These are phyloP conservation scores for Canariomyces notabilis DNA, from an alignment of 2,329 filamentous ascomycete species.

Conservation along the genomic window DNA sequence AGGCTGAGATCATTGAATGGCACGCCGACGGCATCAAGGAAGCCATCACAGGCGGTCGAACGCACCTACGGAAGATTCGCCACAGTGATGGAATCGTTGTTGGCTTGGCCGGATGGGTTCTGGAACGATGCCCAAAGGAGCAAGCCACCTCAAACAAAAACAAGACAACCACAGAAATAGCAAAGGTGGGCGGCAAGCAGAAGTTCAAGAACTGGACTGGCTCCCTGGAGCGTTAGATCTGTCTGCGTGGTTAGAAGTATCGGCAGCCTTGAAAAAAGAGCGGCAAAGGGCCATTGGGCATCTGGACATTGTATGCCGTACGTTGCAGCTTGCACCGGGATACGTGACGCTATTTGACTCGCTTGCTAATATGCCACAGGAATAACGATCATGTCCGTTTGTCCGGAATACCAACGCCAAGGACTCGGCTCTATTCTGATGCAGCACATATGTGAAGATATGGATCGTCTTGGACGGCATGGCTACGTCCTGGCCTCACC, in stretches of 20 bases:
- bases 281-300: slow-evolving; percentile 8
- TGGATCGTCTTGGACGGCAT: slow-evolving; percentile 8
- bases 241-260: slow-evolving; percentile 7
- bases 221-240: slow-evolving; percentile 9
- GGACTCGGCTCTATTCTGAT: slow-evolving; percentile 11
- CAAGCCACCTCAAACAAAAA: slow-evolving; percentile 3
- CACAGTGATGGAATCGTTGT: slow-evolving; percentile 1
- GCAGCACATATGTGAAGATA: slow-evolving; percentile 10
- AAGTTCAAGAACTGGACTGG: slow-evolving; percentile 8
- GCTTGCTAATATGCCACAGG: slow-evolving; percentile 2
- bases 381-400: slow-evolving; percentile 12
- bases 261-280: slow-evolving; percentile 9
- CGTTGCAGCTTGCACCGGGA: slow-evolving; percentile 4
- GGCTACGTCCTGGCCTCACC: slow-evolving; percentile 11
- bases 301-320: slow-evolving; percentile 11
- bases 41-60: slow-evolving; percentile 6
- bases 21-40: slow-evolving; percentile 11
- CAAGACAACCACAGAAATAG: slow-evolving; percentile 1
- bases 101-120: slow-evolving; percentile 10
- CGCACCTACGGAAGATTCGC: slow-evolving; percentile 8
- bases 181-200: slow-evolving; percentile 3
- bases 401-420: slow-evolving; percentile 10
- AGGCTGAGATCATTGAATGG: slow-evolving; percentile 12
- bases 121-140: slow-evolving; percentile 3
- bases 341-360: neutral